Conservation (phyloP, 768 basidiomycete genomes). For the Mrakia frigida region DNA sequence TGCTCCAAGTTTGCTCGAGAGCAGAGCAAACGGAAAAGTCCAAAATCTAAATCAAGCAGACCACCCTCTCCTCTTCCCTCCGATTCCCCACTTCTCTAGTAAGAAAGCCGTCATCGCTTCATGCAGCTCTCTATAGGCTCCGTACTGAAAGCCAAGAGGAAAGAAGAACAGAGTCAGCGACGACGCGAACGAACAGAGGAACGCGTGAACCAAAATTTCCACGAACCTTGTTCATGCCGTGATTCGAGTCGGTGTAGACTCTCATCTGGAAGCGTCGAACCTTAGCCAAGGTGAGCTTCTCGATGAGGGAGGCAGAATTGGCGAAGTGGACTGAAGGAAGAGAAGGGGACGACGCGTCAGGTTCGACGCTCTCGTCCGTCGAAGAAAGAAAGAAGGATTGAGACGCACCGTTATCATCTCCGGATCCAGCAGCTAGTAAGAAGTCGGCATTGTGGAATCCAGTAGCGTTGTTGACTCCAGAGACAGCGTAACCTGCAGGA, state of each 20-base stretch:
- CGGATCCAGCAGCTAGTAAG: constrained; percentile 85
- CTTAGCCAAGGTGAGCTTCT: constrained; percentile 77
- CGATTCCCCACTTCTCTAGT: constrained; percentile 78
- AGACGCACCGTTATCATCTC: constrained; percentile 69
- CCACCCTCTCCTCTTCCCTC: constrained; percentile 24
- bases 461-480: constrained; percentile 79
- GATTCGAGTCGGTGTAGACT: constrained; percentile 88
- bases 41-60: not conserved
- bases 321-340: constrained; percentile 66
- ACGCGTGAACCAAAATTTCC: not conserved
- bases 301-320: constrained; percentile 83
- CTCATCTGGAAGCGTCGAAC: constrained; percentile 71
- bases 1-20: not conserved
- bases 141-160: constrained; percentile 57
- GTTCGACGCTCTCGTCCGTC: not conserved
- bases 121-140: constrained; percentile 76
- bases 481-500: constrained; percentile 78
- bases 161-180: constrained; percentile 41
- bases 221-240: not conserved
- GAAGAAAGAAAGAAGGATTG: not conserved
- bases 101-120: constrained; percentile 81
- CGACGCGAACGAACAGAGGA: no score
- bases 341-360: not conserved
- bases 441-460: constrained; percentile 77
- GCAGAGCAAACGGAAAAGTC: not conserved